Evolutionary conservation across 129 eudicot species (phyloP).

Genomic region (Flaveria linearis): DNA sequence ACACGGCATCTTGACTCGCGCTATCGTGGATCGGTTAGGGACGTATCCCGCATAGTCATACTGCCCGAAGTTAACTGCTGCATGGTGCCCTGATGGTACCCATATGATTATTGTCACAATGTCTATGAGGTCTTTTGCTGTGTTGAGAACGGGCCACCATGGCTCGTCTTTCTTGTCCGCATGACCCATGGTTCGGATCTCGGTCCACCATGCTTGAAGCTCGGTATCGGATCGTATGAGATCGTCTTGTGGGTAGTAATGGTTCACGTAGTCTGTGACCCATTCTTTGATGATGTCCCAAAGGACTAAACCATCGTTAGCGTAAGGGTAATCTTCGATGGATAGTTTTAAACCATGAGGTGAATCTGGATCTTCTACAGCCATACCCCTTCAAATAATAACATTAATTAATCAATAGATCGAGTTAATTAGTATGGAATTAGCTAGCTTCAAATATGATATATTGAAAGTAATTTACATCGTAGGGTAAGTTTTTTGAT

Average conservation of each 20-base stretch:
- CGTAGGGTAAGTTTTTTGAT: too few relatives aligned
- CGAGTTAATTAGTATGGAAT: too few relatives aligned
- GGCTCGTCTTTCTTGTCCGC: slow-evolving; percentile 38
- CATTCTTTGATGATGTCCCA: slow-evolving; percentile 48
- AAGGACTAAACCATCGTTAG: slow-evolving; percentile 50
- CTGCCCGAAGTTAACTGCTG: slow-evolving; percentile 83
- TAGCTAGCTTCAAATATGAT: too few relatives aligned
- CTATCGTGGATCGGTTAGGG: slow-evolving; percentile 67
- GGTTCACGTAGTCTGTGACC: slow-evolving; percentile 56
- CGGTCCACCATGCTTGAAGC: slow-evolving; percentile 71
- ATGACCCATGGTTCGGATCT: slow-evolving; percentile 42
- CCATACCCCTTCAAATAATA: slow-evolving; percentile 52
- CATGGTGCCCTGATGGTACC: slow-evolving; percentile 77
- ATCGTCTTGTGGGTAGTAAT: slow-evolving; percentile 33
- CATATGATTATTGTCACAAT: slow-evolving; percentile 66
- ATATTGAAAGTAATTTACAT: too few relatives aligned
- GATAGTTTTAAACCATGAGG: slow-evolving; percentile 66
- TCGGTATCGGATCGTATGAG: slow-evolving; percentile 25
- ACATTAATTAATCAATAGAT: too few relatives aligned
- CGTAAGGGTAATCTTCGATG: slow-evolving; percentile 74
- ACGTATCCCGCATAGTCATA: slow-evolving; percentile 65
- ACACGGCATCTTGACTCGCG: slow-evolving; percentile 53
- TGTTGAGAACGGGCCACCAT: slow-evolving; percentile 82
- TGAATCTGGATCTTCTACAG: slow-evolving; percentile 62
- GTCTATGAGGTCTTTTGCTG: slow-evolving; percentile 48